Base-by-base conservation (phyloP, 1,139 yeast genomes). In the Entelexis sorbosivorans region DNA sequence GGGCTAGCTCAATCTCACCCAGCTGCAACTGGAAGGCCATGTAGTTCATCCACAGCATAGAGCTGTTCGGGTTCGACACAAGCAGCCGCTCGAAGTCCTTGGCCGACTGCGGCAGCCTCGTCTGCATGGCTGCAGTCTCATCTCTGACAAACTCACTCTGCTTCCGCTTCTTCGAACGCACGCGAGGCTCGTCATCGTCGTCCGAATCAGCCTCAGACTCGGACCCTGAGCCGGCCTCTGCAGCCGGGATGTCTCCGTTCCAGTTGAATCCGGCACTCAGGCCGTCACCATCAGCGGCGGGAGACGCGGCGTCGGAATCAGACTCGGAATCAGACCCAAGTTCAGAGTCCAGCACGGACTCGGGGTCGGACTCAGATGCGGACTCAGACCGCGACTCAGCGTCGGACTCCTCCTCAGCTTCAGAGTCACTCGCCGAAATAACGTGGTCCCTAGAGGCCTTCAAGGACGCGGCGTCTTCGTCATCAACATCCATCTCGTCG, bases 1-100 rank as follows among this genome's bases (percentile, higher is more conserved):
- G 79, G 13, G 97, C 96, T 69, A 84, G 87, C 51, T 89, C 96
- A 55, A 88, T 73, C 66, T 91, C 98, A 72, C 95, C 84, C 59
- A 91, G 74, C 67, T 89, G 96, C 59, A 91, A 75, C 69, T 88
- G 95, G 83, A 89, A 91, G 3, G 97, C 91, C 96, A 93, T 91
- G 69, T 85, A 91, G 69, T 89, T 87, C 87, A 91, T 89, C 98
- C 98, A 91, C 59, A 88, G 70, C 48, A 89, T 78, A 1, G 98
- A 89, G 2, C 96, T 86, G 70, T 87, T 84, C 52, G 98, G 97
- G 63, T 84, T 83, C 64, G 96, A 95, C 55, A 91, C 77, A 52
- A 91, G 74, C 58, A 91, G 71, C 62, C 98, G 79, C 69, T 91
- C 99, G 64, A 87, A 91, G 68, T 91, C 99, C 52, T 81, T 71